Evolutionary conservation across 257 asterid genomes (phyloP).

Genomic region (Schizonepeta tenuifolia): DNA sequence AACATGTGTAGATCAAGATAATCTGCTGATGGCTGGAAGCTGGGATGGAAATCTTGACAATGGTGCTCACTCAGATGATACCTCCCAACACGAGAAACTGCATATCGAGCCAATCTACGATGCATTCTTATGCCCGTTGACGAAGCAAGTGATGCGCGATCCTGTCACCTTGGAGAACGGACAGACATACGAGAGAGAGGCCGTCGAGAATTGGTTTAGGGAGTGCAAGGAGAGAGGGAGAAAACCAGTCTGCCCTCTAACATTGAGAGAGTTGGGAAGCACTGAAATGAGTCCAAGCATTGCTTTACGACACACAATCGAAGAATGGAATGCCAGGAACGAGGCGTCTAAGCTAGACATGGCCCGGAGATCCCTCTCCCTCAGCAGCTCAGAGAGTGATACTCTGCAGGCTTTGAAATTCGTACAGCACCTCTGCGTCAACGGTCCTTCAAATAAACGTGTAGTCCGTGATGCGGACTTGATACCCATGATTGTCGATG

Average conservation of each 20-base stretch:
- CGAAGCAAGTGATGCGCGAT: slow-evolving; percentile 91
- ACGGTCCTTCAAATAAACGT: slow-evolving; percentile 55
- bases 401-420: slow-evolving; percentile 66
- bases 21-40: slow-evolving; percentile 70
- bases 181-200: slow-evolving; percentile 83
- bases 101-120: slow-evolving; percentile 85
- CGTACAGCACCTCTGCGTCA: slow-evolving; percentile 65
- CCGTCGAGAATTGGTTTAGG: slow-evolving; percentile 84
- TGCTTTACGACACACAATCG: slow-evolving; percentile 82
- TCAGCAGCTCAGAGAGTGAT: slow-evolving; percentile 63
- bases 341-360: slow-evolving; percentile 92
- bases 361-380: slow-evolving; percentile 69
- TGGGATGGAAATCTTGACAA: slow-evolving; percentile 64
- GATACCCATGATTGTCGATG: slow-evolving; percentile 76
- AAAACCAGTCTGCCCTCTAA: slow-evolving; percentile 70
- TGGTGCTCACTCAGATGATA: slow-evolving; percentile 68
- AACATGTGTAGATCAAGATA: neutral
- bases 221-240: slow-evolving; percentile 75
- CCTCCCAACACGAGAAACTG: slow-evolving; percentile 68
- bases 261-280: slow-evolving; percentile 72
- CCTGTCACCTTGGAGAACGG: slow-evolving; percentile 89
- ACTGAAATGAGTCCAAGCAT: slow-evolving; percentile 82
- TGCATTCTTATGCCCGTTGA: slow-evolving; percentile 81
- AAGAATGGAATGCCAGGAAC: slow-evolving; percentile 94
- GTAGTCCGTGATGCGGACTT: slow-evolving; percentile 72